Conservation (phyloP, 2,329 filamentous ascomycete species). For the Rutstroemia sydowiana region DNA sequence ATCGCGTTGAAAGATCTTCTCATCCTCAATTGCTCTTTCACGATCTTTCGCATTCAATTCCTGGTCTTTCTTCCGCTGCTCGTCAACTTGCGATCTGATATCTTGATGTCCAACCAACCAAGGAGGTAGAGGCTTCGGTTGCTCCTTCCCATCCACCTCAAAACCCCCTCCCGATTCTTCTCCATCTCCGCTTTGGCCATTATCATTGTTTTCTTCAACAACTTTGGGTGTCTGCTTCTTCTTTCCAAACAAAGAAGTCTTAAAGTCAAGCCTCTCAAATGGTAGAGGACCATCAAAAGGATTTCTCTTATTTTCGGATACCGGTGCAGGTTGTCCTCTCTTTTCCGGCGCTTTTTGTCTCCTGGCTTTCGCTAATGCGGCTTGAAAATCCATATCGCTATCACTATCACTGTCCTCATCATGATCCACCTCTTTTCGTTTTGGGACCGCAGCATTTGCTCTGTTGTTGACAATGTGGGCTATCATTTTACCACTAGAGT, state of each 20-base stretch:
- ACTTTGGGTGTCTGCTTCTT: constrained; percentile 26
- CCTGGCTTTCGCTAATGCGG: constrained; percentile 66
- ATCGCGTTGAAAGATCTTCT: constrained; percentile 39
- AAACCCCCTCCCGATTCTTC: constrained; percentile 35
- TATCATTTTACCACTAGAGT: constrained; percentile 52
- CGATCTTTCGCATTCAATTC: constrained; percentile 59
- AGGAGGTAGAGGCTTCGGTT: constrained; percentile 56
- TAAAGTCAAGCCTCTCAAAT: constrained; percentile 78
- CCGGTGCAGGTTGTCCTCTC: constrained; percentile 31
- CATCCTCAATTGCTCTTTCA: constrained; percentile 48
- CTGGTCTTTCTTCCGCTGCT: constrained; percentile 48
- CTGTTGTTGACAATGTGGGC: constrained; percentile 69
- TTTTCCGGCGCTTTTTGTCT: constrained; percentile 44
- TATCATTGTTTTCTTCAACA: constrained; percentile 11
- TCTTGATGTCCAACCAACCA: constrained; percentile 63
- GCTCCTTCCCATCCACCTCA: constrained; percentile 28
- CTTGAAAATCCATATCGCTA: constrained; percentile 72
- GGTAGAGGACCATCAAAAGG: constrained; percentile 76
- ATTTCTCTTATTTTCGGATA: constrained; percentile 48
- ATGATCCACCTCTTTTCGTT: constrained; percentile 26
- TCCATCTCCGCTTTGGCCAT: constrained; percentile 17
- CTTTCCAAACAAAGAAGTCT: constrained; percentile 50
- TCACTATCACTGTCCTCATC: constrained; percentile 48
- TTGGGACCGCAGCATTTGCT: constrained; percentile 53
- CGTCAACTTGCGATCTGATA: constrained; percentile 55